These are phyloP conservation scores for Rutidosis leptorrhynchoides DNA, from an alignment of 129 eudicot genomes.

Conservation along the genomic window DNA sequence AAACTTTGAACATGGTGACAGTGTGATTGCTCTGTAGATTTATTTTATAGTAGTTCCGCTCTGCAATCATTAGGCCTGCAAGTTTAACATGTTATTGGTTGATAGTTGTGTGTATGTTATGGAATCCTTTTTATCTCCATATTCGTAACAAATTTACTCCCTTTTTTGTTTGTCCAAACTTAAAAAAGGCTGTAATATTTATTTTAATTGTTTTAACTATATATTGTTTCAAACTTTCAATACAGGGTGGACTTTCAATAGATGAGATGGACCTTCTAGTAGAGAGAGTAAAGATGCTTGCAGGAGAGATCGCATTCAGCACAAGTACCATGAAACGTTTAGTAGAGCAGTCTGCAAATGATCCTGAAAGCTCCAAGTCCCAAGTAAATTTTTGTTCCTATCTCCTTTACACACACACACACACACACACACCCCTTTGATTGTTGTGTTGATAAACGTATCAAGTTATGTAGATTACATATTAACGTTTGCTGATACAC, in stretches of 20 bases:
- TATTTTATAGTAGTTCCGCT: background rate
- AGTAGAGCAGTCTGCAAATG: conserved; percentile 85
- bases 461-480: conserved; percentile 7
- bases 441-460: background rate
- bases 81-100: background rate
- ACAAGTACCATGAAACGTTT: conserved; percentile 90
- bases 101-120: conserved; percentile 9
- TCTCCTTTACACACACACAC: background rate
- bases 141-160: background rate
- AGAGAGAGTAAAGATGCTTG: conserved; percentile 99
- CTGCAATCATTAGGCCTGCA: background rate
- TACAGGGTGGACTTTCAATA: conserved; percentile 61
- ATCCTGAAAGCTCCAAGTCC: conserved; percentile 76
- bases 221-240: conserved; percentile 27
- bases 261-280: conserved; percentile 94
- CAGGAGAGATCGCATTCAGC: conserved; percentile 95
- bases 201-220: background rate
- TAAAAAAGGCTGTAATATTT: conserved; percentile 2
- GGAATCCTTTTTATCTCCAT: background rate
- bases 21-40: background rate
- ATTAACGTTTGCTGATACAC: conserved; percentile 20
- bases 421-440: too few species aligned
- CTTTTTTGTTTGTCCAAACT: background rate
- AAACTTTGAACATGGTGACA: background rate
- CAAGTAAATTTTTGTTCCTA: conserved; percentile 40